Conservation (phyloP, 305 asterid genomes). For the Galium porrigens region DNA sequence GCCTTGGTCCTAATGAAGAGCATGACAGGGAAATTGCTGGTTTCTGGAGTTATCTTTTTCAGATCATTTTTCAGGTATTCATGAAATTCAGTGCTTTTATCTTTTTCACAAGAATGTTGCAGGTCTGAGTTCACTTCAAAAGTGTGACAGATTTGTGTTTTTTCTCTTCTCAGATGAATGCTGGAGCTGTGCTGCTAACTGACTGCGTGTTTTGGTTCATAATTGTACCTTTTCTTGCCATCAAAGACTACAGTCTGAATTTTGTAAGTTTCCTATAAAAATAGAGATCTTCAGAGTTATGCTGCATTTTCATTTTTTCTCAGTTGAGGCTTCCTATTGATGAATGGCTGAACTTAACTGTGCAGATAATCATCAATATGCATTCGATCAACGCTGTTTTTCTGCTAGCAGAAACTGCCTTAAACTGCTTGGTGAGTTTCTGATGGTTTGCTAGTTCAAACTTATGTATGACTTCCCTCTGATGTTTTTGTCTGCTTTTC, state of each 20-base stretch:
- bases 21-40: conserved; percentile 44
- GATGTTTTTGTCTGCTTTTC: conserved; percentile 21
- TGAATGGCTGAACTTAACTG: neutral
- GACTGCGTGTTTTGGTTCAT: conserved; percentile 89
- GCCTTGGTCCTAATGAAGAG: conserved; percentile 22
- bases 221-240: conserved; percentile 70
- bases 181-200: conserved; percentile 88
- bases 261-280: conserved; percentile 41
- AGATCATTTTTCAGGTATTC: conserved; percentile 76
- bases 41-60: conserved; percentile 58
- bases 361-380: conserved; percentile 88
- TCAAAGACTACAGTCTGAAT: conserved; percentile 64
- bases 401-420: conserved; percentile 70
- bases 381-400: conserved; percentile 75
- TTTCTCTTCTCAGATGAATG: conserved; percentile 48
- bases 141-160: neutral
- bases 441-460: neutral
- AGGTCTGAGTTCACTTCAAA: neutral
- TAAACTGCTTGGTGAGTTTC: conserved; percentile 62
- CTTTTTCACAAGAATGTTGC: neutral
- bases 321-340: neutral
- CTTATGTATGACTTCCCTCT: neutral
- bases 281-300: neutral
- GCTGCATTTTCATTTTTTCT: neutral
- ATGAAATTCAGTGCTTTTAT: neutral